A percentile compares a stretch with the other conserved stretches of the same genome.
Conservation (phyloP, 805 yeast species). For the Wickerhamiella cacticola region DNA sequence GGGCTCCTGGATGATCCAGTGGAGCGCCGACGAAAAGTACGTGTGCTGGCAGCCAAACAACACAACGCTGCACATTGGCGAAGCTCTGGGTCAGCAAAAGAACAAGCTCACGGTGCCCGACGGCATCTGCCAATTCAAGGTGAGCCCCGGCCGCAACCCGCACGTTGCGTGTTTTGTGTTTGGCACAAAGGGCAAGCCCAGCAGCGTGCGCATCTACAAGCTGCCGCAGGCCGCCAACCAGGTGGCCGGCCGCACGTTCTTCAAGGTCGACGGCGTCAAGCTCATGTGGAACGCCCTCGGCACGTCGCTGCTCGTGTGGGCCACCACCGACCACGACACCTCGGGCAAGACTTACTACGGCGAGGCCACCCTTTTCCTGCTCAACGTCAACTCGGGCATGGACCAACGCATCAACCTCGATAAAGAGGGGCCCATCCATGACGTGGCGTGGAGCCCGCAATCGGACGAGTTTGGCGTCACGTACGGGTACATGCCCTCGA, state of each 20-base stretch:
- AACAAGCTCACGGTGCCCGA: slow-evolving; percentile 35
- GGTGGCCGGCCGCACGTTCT: slow-evolving; percentile 73
- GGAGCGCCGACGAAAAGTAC: slow-evolving; percentile 64
- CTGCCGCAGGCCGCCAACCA: slow-evolving; percentile 67
- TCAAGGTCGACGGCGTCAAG: slow-evolving; percentile 89
- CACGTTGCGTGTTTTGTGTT: slow-evolving; percentile 85
- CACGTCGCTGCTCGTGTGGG: slow-evolving; percentile 83
- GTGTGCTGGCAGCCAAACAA: slow-evolving; percentile 46
- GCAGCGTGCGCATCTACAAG: slow-evolving; percentile 71
- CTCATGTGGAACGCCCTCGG: slow-evolving; percentile 92
- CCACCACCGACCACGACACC: slow-evolving; percentile 91
- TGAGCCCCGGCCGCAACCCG: slow-evolving; percentile 83
- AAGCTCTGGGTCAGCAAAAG: slow-evolving; percentile 36
- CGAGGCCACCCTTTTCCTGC: slow-evolving; percentile 78
- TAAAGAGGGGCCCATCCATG: slow-evolving; percentile 95
- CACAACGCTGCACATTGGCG: slow-evolving; percentile 44
- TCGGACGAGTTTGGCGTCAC: slow-evolving; percentile 95
- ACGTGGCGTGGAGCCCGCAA: slow-evolving; percentile 92
- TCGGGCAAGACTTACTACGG: slow-evolving; percentile 93
- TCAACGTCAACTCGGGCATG: slow-evolving; percentile 73
- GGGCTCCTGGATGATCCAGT: slow-evolving; percentile 73
- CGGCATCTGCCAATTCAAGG: slow-evolving; percentile 48
- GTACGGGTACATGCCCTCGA: slow-evolving; percentile 96
- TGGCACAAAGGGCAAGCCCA: slow-evolving; percentile 79
- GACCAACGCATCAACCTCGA: slow-evolving; percentile 79